Base-by-base conservation (phyloP, 768 basidiomycete genomes). In the Trametes elegans region DNA sequence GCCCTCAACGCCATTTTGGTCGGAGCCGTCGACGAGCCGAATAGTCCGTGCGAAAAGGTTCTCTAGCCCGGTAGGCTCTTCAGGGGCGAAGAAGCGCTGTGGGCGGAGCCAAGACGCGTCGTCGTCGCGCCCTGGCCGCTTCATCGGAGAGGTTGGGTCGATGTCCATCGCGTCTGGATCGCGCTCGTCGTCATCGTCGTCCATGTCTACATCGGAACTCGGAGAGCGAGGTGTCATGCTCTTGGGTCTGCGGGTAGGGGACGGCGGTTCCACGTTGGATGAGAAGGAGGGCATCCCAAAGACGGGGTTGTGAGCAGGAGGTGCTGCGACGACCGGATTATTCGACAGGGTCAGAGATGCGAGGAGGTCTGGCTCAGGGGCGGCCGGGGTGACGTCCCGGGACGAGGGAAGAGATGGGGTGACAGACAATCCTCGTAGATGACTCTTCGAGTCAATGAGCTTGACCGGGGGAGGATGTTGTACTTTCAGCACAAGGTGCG, bases 61-160 rank as follows among this genome's bases (percentile, higher is more conserved):
- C 68, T 91, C 88, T 7, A 91, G 75, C 13, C 88, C 88, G 0
- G 88, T 91, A 0, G 88, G 86, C 57, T 82, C 79, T 66, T 90
- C 88, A 0, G 88, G 88, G 14, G 87, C 79, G 60, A 90, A 91
- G 65, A 90, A 91, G 13, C 79, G 77, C 61, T 89, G 88, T 3
- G 85, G 87, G 5, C 82, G 80, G 45, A 91, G 62, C 82, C 79
- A 84, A 23, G 72, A 68, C 7, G 73, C 74, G 49, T 79, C 76
- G 18, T 77, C 58, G 27, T 70, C 64, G 7, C 53, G 57, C 1
- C 43, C 35, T 0, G 54, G 35, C 26, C 63, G 64, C 23, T 55
- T 60, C 21, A 45, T 19, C 6, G 57, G 51, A 8, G 57, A 64
- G 16, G 58, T 58, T 14, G 70, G 68, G 55, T 74, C 73, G 1